Evolutionary conservation across 208 protist species (phyloP), one percentile per base, ranked within the genome.

Genomic region (Crithidia expoeki): DNA sequence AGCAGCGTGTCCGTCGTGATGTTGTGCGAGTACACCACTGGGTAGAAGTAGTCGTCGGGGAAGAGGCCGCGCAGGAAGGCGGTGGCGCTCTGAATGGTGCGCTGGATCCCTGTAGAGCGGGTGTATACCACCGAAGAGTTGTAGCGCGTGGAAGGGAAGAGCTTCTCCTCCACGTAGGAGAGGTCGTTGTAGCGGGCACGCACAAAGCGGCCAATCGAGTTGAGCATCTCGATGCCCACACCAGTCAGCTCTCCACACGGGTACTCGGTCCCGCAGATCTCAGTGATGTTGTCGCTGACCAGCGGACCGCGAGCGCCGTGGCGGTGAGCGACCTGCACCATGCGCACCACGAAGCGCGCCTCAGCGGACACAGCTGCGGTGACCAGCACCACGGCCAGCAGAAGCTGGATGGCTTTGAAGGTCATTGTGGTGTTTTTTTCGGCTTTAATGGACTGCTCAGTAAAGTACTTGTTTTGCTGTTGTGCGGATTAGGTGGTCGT

Each of bases 11-110:
- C 83, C 10, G 62, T 73, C 4, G 61, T 80, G 32, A 55, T 63
- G 63, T 85, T 79, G 23, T 40, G 40, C 32, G 74, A 80, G 68
- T 74, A 82, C 25, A 86, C 57, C 19, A 83, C 81, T 11, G 85
- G 83, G 74, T 63, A 83, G 72, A 83, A 82, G 42, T 73, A 56
- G 21, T 57, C 36, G 58, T 84, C 73, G 4, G 76, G 67, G 72
- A 91, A 88, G 56, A 88, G 60, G 34, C 79, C 83, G 40, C 38
- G 28, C 52, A 91, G 63, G 47, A 91, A 85, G 52, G 78, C 74
- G 46, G 72, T 69, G 23, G 83, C 76, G 69, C 80, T 88, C 59
- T 88, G 85, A 44, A 91, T 68, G 42, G 85, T 88, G 64, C 80
- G 84, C 58, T 79, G 64, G n/a, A 76, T 68, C 50, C 55, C 61